Evolutionary conservation across 371 early-diverging fungal species (phyloP), one percentile per base, ranked within the genome.

Genomic region (Lichtheimia ornata): DNA sequence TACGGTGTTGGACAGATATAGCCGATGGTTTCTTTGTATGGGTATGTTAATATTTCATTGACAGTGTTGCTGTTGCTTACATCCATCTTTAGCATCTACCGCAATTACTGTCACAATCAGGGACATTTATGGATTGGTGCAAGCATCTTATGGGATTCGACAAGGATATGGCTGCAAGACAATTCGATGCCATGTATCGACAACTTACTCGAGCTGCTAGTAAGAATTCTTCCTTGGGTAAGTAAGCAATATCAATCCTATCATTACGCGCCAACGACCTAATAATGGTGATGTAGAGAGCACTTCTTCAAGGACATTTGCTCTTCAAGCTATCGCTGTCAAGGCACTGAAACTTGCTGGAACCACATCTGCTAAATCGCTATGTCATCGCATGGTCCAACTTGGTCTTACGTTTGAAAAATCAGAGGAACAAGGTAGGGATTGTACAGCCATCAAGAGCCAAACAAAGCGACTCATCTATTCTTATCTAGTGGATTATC

Each of bases 111-210:
- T 66, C 71, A 12, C 63, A 55, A 42, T 24, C 69, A 14, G 81
- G 81, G 4, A 77, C 67, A 42, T 69, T 70, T 44, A 27, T 74
- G 24, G 78, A 81, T 27, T 81, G 81, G 78, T 71, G 73, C 24
- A 35, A 53, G 5, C 74, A 71, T 18, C 45, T 81, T 3, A 30
- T 50, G 9, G 51, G 45, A 0, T 30, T 72, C 18, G 78, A 81
- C 55, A 17, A 43, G 13, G 22, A 18, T 4, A 56, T 54, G 24
- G 78, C 78, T 0, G 61, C 56, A 43, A 67, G 69, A 43, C 76
- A 81, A 28, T 62, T 74, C 12, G 76, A 76, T 30, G 50, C 59
- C n/a, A 17, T 77, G 14, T 61, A 76, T 9, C 55, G 67, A 9
- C 42, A 64, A 5, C 20, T 81, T 4, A 59, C 56, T 2, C 66